These are phyloP conservation scores for Chalciporus sphaerocephalus DNA, from an alignment of 768 basidiomycete genomes.

Conservation along the genomic window DNA sequence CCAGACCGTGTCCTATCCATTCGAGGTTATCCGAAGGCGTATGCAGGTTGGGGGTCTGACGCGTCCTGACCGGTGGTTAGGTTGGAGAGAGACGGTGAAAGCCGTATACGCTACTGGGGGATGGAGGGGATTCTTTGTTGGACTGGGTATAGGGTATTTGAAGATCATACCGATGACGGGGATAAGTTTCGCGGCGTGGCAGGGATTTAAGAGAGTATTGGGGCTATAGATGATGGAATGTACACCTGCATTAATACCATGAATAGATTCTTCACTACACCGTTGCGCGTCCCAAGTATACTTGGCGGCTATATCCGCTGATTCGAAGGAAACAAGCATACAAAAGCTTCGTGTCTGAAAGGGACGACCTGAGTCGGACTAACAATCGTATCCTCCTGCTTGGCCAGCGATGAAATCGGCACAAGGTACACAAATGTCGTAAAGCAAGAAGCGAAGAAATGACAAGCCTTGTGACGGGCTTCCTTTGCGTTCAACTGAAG, in stretches of 20 bases:
- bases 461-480: no score
- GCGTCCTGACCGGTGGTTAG: constrained; percentile 69
- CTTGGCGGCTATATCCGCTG: no score
- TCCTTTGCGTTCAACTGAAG: no score
- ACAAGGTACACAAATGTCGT: no score
- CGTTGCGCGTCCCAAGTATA: no score
- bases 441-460: no score
- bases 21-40: constrained; percentile 85
- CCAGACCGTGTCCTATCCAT: constrained; percentile 91
- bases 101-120: constrained; percentile 66
- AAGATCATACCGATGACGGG: constrained; percentile 97
- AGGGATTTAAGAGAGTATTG: constrained; percentile 36
- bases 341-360: no score
- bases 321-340: no score
- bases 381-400: no score
- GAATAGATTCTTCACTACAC: neutral
- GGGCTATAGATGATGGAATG: constrained; percentile 24
- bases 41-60: constrained; percentile 95
- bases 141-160: constrained; percentile 85
- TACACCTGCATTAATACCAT: constrained; percentile 2
- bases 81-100: constrained; percentile 72
- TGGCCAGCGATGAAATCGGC: no score
- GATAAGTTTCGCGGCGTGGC: constrained; percentile 90
- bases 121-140: constrained; percentile 87
- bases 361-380: no score